Conservation (phyloP, 192 early-diverging fungal genomes). For the Radiomyces spectabilis region DNA sequence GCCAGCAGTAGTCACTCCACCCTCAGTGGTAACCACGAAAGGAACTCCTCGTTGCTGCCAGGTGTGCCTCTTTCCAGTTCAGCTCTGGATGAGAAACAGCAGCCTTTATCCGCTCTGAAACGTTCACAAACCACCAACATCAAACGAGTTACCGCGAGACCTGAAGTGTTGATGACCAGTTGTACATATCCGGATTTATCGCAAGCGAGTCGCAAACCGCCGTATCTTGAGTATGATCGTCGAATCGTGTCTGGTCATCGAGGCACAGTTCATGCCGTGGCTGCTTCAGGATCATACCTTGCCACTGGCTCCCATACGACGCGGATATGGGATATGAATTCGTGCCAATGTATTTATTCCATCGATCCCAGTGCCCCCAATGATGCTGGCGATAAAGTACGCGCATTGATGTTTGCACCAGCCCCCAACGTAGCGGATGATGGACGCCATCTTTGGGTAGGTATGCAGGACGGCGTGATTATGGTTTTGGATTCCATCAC, state of each 20-base stretch:
- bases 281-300: conserved; percentile 39
- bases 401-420: conserved; percentile 43
- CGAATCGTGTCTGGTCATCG: conserved; percentile 38
- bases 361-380: conserved; percentile 42
- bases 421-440: conserved; percentile 40
- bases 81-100: too few species aligned
- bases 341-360: conserved; percentile 37
- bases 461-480: conserved; percentile 53
- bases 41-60: too few species aligned
- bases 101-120: too few species aligned
- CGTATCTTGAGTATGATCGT: conserved; percentile 42
- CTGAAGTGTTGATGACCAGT: background rate
- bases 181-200: conserved; percentile 39
- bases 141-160: background rate
- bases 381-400: conserved; percentile 29
- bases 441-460: conserved; percentile 60
- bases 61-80: too few species aligned
- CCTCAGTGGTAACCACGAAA: too few species aligned
- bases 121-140: background rate
- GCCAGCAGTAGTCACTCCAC: too few species aligned
- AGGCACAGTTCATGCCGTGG: conserved; percentile 37
- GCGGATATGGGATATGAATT: conserved; percentile 33
- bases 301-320: conserved; percentile 38
- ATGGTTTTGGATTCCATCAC: conserved; percentile 40
- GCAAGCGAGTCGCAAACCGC: conserved; percentile 48